phyloP scores from a whole-genome alignment of 169 alveolate species.

The Theileria annulata region DNA sequence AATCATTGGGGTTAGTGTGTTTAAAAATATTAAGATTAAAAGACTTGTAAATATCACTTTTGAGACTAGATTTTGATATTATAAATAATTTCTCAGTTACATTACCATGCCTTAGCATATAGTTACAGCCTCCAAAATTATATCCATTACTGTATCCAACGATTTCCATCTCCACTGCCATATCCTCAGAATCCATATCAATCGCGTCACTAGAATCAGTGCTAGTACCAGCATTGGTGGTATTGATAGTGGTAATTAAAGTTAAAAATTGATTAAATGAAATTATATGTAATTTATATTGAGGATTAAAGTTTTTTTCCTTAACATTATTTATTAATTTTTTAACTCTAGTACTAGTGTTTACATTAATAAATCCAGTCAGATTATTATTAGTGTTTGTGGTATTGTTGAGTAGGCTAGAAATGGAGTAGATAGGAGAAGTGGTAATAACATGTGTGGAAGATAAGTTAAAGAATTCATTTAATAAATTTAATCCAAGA shows the following conservation, averaged over 20 bases:
- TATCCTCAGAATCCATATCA: background rate
- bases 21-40: background rate
- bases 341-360: background rate
- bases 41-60: background rate
- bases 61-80: slow-evolving; percentile 17
- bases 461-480: slow-evolving; percentile 24
- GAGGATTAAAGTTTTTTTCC: slow-evolving; percentile 15
- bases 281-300: background rate
- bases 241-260: background rate
- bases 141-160: slow-evolving; percentile 56
- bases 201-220: background rate
- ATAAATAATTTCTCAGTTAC: slow-evolving; percentile 9
- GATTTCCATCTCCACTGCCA: slow-evolving; percentile 13
- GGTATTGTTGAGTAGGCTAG: background rate
- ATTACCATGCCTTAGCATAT: slow-evolving; percentile 30
- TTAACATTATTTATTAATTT: slow-evolving; percentile 34
- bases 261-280: background rate
- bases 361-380: no score
- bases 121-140: slow-evolving; percentile 53
- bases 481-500: slow-evolving; percentile 45
- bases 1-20: background rate
- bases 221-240: background rate
- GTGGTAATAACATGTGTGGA: slow-evolving; percentile 36
- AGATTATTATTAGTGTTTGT: background rate
- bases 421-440: background rate